Base-by-base conservation (phyloP, 1,284 basidiomycete genomes). In the Tylopilus orsonianus region DNA sequence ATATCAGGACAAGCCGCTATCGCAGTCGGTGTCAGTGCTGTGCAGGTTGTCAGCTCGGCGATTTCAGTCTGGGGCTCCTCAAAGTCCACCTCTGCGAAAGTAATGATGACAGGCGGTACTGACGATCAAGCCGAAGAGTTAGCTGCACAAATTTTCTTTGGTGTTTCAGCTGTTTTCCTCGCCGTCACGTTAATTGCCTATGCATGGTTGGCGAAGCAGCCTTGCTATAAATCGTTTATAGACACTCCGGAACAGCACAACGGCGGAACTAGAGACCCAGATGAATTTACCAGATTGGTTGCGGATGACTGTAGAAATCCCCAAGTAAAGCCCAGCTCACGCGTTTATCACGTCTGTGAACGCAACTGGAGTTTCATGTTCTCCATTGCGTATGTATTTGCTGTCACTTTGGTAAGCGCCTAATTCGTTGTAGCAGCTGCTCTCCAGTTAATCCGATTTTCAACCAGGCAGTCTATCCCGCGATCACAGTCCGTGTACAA, bases 1-100 rank as follows among this genome's bases (percentile, higher is more conserved):
- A 79, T 90, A 74, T 78, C 87, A 1, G 88, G 89, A 7, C 87
- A 91, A 60, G 88, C 85, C 4, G 85, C 84, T 0, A 79, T 90
- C 0, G 89, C 81, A 0, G 85, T 91, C 5, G 80, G 77, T 2
- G 81, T 91, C 46, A 87, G 85, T 54, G 70, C 72, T 2, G 80
- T 90, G 1, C 86, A 91, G 58, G 77, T 88, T n/a, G 58, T 81
- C 36, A 85, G 84, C 50, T 75, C 85, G 4, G 61, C 73, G 0
- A 69, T 77, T 4, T 83, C 83, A 12, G 70, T 85, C 5, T 70
- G 71, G 71, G 67, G 69, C 8, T 68, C 71, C 36, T 60, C 58
- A 2, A 57, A 60, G 18, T 18, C 46, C 16, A 53, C 56, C 10
- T n/a, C 53, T 1, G 12, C 35, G 23, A 41, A 44, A 19, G 27